Evolutionary conservation across 2,329 filamentous ascomycete genomes (phyloP), one percentile per base, ranked within the genome.

Genomic region (Fusarium chuoi): DNA sequence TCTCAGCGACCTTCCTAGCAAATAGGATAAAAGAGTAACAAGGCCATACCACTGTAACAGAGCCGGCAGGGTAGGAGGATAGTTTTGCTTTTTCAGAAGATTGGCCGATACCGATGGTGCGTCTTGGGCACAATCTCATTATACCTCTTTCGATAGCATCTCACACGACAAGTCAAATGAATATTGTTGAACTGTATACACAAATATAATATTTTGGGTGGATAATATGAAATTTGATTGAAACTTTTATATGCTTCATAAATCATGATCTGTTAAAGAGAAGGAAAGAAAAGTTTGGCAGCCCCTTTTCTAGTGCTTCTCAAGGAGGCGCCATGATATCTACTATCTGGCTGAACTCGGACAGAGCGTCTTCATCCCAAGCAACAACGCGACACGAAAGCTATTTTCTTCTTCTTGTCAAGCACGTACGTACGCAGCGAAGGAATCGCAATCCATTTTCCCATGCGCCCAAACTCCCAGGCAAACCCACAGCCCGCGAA

Each of bases 391-490:
- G 68, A 70, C 45, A 70, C 54, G 46, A 45, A 69, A 49, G 71
- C 49, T 65, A 46, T 44, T 56, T 52, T 62, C n/a, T 68, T 62
- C 20, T 54, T 44, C 18, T 54, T 42, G 45, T 70, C 51, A 49
- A 70, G 46, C 67, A 69, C 48, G 56, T 60, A 62, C 63, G 63
- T 60, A 70, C 68, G 58, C 71, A 65, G 49, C 49, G 66, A 49
- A 68, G 51, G 70, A 71, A 74, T 67, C 62, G 62, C 59, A 74
- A 75, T 74, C 39, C 62, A 75, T 68, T 74, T 73, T 69, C 75
- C 71, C 59, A 73, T 74, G 79, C 75, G 79, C 78, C 79, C 58
- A 72, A 71, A 81, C 79, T 81, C 80, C 79, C 60, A 76, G 78
- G 69, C 65, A 72, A 78, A 78, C 67, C 74, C 62, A 70, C 68